Evolutionary conservation across 2,329 filamentous ascomycete genomes (phyloP).

Genomic region (Chaetothyriales sp.): DNA sequence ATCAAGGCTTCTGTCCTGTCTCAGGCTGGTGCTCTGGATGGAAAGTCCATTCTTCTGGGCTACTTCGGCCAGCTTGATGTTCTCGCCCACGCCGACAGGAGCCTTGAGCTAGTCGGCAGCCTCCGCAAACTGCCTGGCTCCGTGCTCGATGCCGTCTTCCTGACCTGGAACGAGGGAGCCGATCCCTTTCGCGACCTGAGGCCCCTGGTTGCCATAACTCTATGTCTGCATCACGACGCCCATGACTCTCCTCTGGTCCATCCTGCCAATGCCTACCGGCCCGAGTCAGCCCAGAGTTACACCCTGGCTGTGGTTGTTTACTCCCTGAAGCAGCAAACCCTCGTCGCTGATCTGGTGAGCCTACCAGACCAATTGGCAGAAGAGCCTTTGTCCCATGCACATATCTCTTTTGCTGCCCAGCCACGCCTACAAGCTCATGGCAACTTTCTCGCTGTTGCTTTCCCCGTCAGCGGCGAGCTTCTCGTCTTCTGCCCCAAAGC

Average conservation of each 20-base stretch:
- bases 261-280: not conserved
- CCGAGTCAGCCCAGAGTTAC: constrained; percentile 12
- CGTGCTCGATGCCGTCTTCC: constrained; percentile 66
- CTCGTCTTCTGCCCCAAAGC: constrained; percentile 50
- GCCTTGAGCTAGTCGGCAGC: constrained; percentile 49
- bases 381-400: constrained; percentile 3
- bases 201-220: constrained; percentile 61
- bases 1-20: constrained; percentile 8
- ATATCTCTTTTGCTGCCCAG: constrained; percentile 40
- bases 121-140: constrained; percentile 65
- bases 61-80: constrained; percentile 69
- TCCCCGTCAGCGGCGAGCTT: constrained; percentile 71
- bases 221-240: constrained; percentile 51
- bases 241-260: constrained; percentile 24
- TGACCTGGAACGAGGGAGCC: constrained; percentile 49
- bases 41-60: constrained; percentile 60
- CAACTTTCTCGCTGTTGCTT: constrained; percentile 58
- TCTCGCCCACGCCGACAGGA: constrained; percentile 54
- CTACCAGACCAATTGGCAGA: constrained; percentile 36
- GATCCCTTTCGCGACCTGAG: constrained; percentile 41
- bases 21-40: constrained; percentile 5
- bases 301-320: constrained; percentile 60
- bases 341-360: constrained; percentile 58
- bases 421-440: constrained; percentile 59
- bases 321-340: constrained; percentile 60